phyloP scores from a whole-genome alignment of 2,329 filamentous ascomycete genomes.

The Alternaria sp. region DNA sequence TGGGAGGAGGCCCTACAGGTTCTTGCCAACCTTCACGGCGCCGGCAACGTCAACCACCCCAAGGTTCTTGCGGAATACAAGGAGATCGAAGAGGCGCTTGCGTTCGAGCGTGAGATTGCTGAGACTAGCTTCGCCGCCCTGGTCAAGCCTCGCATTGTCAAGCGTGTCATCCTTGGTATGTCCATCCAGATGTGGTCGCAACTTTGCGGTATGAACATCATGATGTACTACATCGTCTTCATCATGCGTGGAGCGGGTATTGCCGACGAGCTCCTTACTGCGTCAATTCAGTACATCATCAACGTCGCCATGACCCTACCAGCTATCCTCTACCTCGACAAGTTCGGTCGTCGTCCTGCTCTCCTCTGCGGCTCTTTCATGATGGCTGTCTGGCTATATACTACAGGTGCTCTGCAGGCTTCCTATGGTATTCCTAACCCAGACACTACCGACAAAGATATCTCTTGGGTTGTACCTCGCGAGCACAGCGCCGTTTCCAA shows the following conservation, averaged over 20 bases:
- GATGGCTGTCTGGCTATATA: conserved; percentile 67
- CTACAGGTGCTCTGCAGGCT: conserved; percentile 65
- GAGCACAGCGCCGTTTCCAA: conserved; percentile 61
- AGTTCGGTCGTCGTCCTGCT: conserved; percentile 63
- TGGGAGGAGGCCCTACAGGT: conserved; percentile 69
- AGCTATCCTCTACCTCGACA: conserved; percentile 66
- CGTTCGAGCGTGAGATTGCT: conserved; percentile 61
- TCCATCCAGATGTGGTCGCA: conserved; percentile 67
- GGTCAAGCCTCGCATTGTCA: conserved; percentile 59
- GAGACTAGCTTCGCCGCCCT: conserved; percentile 59
- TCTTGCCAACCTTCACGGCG: conserved; percentile 63
- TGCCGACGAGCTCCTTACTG: conserved; percentile 63
- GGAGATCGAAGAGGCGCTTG: conserved; percentile 64
- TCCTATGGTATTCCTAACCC: conserved; percentile 57
- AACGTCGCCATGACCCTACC: conserved; percentile 67
- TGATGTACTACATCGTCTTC: conserved; percentile 65
- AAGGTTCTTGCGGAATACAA: conserved; percentile 68
- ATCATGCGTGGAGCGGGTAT: conserved; percentile 66
- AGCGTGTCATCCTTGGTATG: conserved; percentile 64
- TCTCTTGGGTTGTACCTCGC: conserved; percentile 64
- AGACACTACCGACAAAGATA: conserved; percentile 46
- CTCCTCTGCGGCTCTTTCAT: conserved; percentile 63
- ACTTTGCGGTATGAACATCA: conserved; percentile 66
- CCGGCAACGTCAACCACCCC: conserved; percentile 62
- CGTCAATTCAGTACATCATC: conserved; percentile 69